These are phyloP conservation scores for Botryotinia calthae DNA, from an alignment of 2,329 filamentous ascomycete species.

Conservation along the genomic window DNA sequence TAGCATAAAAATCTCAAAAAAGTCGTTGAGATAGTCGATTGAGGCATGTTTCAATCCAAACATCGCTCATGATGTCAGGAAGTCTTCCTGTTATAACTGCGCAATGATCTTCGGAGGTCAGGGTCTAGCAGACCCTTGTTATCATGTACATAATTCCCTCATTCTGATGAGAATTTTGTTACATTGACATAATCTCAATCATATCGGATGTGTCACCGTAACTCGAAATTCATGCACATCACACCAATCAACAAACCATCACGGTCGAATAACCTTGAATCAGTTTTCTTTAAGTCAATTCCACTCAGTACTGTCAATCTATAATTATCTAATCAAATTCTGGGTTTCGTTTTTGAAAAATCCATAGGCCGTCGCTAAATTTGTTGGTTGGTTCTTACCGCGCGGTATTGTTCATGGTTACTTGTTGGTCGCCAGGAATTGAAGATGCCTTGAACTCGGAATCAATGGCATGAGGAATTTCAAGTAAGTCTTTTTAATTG, in stretches of 20 bases:
- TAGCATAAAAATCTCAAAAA: background rate
- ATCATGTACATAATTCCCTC: too few relatives aligned
- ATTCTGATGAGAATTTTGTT: background rate
- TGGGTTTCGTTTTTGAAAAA: too few relatives aligned
- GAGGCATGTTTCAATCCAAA: background rate
- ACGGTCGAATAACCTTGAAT: background rate
- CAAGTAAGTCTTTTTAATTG: background rate
- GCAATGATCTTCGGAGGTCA: background rate
- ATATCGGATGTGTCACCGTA: background rate
- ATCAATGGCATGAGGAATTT: background rate
- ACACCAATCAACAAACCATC: background rate
- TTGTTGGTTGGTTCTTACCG: constrained; percentile 6
- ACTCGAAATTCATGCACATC: background rate
- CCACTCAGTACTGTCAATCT: background rate
- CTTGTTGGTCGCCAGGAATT: background rate
- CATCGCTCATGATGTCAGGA: background rate
- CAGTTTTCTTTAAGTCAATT: too few relatives aligned
- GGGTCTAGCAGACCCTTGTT: background rate
- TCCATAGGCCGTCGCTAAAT: background rate
- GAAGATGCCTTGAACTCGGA: background rate
- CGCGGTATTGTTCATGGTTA: background rate
- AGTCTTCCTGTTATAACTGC: background rate
- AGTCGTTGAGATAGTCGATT: background rate
- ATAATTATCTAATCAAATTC: background rate
- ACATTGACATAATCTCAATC: background rate